A percentile compares a stretch with the other conserved stretches of the same genome.
phyloP scores from a whole-genome alignment of 2,329 filamentous ascomycete species.

The Cordyceps javanica region DNA sequence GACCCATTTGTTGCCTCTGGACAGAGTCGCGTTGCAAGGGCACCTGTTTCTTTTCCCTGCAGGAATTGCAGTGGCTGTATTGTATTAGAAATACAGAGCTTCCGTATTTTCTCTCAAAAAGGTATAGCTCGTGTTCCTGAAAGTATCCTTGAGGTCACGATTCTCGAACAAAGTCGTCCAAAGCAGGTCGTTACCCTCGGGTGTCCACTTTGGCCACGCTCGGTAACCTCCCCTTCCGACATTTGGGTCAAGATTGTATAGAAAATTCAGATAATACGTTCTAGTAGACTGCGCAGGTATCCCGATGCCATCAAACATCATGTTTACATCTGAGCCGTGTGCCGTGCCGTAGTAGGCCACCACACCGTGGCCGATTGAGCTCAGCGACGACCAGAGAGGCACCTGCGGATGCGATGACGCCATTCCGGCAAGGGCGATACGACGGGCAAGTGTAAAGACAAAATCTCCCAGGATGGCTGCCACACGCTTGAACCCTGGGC shows the following conservation, averaged over 20 bases:
- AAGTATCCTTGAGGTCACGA: background rate
- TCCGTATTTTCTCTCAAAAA: background rate
- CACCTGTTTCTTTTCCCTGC: too few relatives aligned
- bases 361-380: conserved; percentile 58
- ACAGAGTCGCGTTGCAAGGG: too few relatives aligned
- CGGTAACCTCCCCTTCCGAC: conserved; percentile 30
- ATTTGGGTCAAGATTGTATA: conserved; percentile 67
- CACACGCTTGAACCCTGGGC: conserved; percentile 69
- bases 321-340: conserved; percentile 47
- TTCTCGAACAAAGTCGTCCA: conserved; percentile 19
- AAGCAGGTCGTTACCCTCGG: conserved; percentile 40
- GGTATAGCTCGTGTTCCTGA: background rate
- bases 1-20: too few relatives aligned
- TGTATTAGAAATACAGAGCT: background rate
- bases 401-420: conserved; percentile 46
- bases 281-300: conserved; percentile 57
- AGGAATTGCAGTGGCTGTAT: too few relatives aligned
- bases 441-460: conserved; percentile 66
- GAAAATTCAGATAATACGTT: conserved; percentile 67
- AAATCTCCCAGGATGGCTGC: conserved; percentile 71
- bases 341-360: background rate
- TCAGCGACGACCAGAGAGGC: conserved; percentile 59
- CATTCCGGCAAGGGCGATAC: conserved; percentile 51
- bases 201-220: conserved; percentile 31
- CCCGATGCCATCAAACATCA: conserved; percentile 60